A percentile compares a stretch with the other conserved stretches of the same genome.
phyloP scores from a whole-genome alignment of 352 stramenopile species.

The Phytophthora vignae region DNA sequence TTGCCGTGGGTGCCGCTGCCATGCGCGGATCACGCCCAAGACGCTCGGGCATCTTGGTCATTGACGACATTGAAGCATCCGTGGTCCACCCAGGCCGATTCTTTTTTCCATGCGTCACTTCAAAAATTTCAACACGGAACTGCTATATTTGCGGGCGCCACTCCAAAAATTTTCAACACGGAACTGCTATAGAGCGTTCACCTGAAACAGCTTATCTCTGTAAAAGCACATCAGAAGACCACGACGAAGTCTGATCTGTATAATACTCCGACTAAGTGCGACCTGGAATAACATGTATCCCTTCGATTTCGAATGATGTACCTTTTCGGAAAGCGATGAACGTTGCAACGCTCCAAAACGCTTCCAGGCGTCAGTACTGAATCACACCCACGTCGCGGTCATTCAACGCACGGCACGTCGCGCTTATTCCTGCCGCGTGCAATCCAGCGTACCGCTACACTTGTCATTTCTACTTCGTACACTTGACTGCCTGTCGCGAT shows the following conservation, averaged over 20 bases:
- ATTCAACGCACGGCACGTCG: no score
- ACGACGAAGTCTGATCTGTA: not conserved
- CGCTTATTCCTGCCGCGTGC: no score
- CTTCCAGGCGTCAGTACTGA: not conserved
- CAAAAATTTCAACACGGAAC: no score
- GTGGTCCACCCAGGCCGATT: not conserved
- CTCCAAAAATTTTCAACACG: not conserved
- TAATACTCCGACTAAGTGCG: not conserved
- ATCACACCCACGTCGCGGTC: not conserved
- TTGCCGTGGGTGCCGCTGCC: not conserved
- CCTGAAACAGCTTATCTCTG: not conserved
- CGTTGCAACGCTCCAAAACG: no score
- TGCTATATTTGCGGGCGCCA: not conserved
- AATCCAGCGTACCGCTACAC: not conserved
- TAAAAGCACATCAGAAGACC: not conserved
- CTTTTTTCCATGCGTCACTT: no score
- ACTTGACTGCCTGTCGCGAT: conserved; percentile 30
- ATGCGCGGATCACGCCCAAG: no score
- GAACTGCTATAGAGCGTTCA: not conserved
- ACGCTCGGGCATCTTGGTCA: no score
- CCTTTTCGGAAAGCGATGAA: no score
- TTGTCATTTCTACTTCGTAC: not conserved
- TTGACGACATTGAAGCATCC: no score
- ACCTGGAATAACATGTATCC: not conserved
- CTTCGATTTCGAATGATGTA: not conserved